Conservation (phyloP, 805 yeast species). For the Wickerhamiella kurtzmanii region DNA sequence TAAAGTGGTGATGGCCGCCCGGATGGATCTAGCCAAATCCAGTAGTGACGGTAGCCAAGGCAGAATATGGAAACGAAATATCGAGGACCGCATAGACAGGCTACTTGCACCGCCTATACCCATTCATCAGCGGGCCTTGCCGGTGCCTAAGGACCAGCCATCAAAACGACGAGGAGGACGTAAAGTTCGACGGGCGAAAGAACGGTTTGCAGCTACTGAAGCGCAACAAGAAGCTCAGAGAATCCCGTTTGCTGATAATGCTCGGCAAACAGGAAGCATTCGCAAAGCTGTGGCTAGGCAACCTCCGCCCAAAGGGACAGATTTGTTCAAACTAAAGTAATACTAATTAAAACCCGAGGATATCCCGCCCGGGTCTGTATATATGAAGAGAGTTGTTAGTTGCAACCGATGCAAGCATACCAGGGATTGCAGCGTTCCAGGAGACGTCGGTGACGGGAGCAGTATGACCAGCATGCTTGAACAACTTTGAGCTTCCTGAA, state of each 20-base stretch:
- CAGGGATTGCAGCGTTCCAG: conserved; percentile 65
- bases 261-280: neutral
- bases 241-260: neutral
- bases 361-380: conserved; percentile 47
- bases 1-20: conserved; percentile 66
- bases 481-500: conserved; percentile 26
- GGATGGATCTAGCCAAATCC: conserved; percentile 50
- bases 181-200: conserved; percentile 64
- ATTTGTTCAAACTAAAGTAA: neutral
- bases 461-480: conserved; percentile 77
- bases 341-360: conserved; percentile 5
- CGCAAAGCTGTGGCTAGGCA: neutral
- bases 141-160: conserved; percentile 59
- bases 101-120: conserved; percentile 65
- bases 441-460: conserved; percentile 71
- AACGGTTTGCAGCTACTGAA: conserved; percentile 69
- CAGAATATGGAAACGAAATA: conserved; percentile 42
- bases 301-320: neutral
- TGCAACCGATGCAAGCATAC: conserved; percentile 62
- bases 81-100: conserved; percentile 52
- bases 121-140: conserved; percentile 47
- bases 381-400: conserved; percentile 80
- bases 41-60: conserved; percentile 44
- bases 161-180: conserved; percentile 82
- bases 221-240: conserved; percentile 41